These are phyloP conservation scores for Circinella minor DNA, from an alignment of 371 early-diverging fungal species.

Conservation along the genomic window DNA sequence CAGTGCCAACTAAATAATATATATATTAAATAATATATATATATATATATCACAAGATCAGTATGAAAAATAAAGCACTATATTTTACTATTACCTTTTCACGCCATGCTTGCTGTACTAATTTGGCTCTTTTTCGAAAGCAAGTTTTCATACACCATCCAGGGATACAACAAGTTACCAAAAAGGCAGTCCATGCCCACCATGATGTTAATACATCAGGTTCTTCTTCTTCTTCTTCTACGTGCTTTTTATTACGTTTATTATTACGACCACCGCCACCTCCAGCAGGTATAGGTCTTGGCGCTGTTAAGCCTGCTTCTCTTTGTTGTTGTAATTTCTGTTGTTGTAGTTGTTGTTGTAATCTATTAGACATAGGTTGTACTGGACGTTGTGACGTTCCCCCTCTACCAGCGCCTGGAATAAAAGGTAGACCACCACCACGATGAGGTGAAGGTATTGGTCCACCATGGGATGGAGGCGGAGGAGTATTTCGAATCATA, in stretches of 20 bases:
- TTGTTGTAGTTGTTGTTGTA: slow-evolving; percentile 45
- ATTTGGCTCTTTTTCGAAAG: slow-evolving; percentile 39
- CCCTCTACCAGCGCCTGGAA: too few species aligned
- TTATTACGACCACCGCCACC: background rate
- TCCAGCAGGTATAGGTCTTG: slow-evolving; percentile 9
- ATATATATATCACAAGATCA: too few species aligned
- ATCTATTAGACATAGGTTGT: slow-evolving; percentile 42
- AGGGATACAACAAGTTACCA: slow-evolving; percentile 61
- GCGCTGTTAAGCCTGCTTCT: slow-evolving; percentile 18
- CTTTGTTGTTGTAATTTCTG: slow-evolving; percentile 36
- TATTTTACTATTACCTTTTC: slow-evolving; percentile 55
- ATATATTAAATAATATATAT: slow-evolving; percentile 51
- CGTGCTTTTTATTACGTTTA: slow-evolving; percentile 4
- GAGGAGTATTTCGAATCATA: slow-evolving; percentile 46
- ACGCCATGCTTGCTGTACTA: slow-evolving; percentile 70
- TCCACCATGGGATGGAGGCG: slow-evolving; percentile 12
- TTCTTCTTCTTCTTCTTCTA: slow-evolving; percentile 39
- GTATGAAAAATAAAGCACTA: too few species aligned
- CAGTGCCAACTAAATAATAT: slow-evolving; percentile 65
- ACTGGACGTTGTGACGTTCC: background rate
- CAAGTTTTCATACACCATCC: slow-evolving; percentile 55
- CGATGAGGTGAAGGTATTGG: background rate
- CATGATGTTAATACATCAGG: slow-evolving; percentile 50
- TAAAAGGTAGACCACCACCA: slow-evolving; percentile 8
- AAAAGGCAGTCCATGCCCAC: slow-evolving; percentile 56